Evolutionary conservation across 2,329 filamentous ascomycete genomes (phyloP).

Genomic region (Aspergillus pseudotamarii): DNA sequence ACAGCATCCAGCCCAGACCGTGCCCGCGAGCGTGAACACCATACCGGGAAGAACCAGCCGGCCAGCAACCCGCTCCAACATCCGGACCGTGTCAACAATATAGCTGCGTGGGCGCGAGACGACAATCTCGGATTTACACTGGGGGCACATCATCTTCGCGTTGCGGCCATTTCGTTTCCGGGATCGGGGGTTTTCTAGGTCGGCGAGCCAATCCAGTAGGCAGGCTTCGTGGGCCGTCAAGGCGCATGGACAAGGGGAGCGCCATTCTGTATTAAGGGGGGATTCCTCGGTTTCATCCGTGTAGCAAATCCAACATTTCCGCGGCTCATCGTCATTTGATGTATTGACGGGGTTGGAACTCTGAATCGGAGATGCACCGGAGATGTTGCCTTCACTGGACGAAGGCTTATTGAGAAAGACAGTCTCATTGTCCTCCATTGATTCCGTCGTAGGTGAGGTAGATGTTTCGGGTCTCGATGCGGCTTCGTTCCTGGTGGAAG

Average conservation of each 20-base stretch:
- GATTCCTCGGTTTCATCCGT: constrained; percentile 65
- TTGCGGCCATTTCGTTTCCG: constrained; percentile 51
- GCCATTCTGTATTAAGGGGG: constrained; percentile 68
- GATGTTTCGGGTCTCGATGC: constrained; percentile 7
- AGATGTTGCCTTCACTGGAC: constrained; percentile 19
- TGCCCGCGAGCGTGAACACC: constrained; percentile 53
- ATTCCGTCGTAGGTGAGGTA: constrained; percentile 16
- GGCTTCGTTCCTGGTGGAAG: constrained; percentile 21
- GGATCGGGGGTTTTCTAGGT: constrained; percentile 69
- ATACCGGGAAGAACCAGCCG: constrained; percentile 67
- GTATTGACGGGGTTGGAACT: constrained; percentile 17
- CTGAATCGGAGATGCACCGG: constrained; percentile 20
- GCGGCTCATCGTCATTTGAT: constrained; percentile 37
- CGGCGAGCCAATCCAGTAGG: constrained; percentile 89
- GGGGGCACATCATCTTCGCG: constrained; percentile 76
- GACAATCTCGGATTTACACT: constrained; percentile 81
- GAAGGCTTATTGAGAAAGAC: constrained; percentile 33
- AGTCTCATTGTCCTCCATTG: constrained; percentile 32
- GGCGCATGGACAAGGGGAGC: constrained; percentile 86
- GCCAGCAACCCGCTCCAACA: constrained; percentile 59
- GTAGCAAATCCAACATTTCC: constrained; percentile 72
- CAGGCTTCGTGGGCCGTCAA: constrained; percentile 89
- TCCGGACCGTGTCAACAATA: constrained; percentile 68
- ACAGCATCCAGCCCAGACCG: constrained; percentile 55
- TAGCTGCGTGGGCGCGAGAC: constrained; percentile 74